Base-by-base conservation (phyloP, 257 asterid species). In the Eustoma russellianum region DNA sequence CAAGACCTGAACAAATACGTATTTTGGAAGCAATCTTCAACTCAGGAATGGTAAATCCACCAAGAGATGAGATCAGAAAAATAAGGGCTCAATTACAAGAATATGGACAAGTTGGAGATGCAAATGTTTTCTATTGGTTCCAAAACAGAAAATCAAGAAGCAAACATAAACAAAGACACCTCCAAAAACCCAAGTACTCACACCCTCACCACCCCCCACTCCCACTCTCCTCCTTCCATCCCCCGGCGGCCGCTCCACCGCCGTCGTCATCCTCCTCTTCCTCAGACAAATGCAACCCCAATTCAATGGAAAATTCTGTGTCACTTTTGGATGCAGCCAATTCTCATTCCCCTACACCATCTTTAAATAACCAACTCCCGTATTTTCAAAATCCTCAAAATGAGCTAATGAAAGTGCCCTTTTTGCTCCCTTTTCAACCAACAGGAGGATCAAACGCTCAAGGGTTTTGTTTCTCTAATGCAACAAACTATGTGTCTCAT, bases 111-210 rank as follows among this genome's bases (percentile, higher is more conserved):
- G 97, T 92, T 0, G 99, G 95, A 9, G 99, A 92, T 51, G 97
- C 99, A 18, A 92, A 92, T 30, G 97, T 92, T 30, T 92, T 92
- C 69, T 92, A 92, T 62, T 92, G 99, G 99, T 92, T 92, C 63
- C 99, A 92, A 52, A 92, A 92, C 74, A 63, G 99, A 17, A 92
- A 92, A 70, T 92, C 99, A 3, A 70, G 99, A 54, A 85, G 87
- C 87, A 92, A 92, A 50, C 88, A 83, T 70, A 92, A 92, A 71
- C 94, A 79, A 41, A 90, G 92, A 53, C 90, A 82, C 41, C 53
- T 82, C 41, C 43, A 38, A 38, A 38, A 38, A 38, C 43, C 43
- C 12, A 8, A 8, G 11, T 7, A 38, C 9, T 18, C 74, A 30
- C 72, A 54, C 11, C 58, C 57, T 0, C 72, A 53, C 14, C 41